These are phyloP conservation scores for Kwoniella newhampshirensis DNA, from an alignment of 768 basidiomycete species.

Conservation along the genomic window DNA sequence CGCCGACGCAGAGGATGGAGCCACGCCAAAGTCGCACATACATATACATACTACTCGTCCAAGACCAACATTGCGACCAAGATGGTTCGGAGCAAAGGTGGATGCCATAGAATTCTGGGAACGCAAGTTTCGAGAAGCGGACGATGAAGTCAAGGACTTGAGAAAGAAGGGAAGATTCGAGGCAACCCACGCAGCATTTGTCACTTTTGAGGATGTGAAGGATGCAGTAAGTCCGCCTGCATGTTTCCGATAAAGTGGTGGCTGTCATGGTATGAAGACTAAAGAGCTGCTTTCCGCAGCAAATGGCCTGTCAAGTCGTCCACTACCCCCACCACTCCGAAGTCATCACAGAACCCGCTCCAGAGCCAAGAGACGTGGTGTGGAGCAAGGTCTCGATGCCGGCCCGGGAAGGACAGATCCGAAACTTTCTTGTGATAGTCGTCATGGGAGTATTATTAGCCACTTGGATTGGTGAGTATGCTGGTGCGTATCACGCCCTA, in stretches of 20 bases:
- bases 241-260: background rate
- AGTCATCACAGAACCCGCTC: constrained; percentile 71
- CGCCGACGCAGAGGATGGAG: constrained; percentile 10
- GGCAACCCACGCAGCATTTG: constrained; percentile 82
- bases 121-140: constrained; percentile 71
- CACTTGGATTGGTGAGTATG: constrained; percentile 68
- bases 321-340: constrained; percentile 69
- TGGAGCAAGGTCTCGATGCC: constrained; percentile 86
- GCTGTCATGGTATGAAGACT: background rate
- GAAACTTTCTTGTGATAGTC: constrained; percentile 69
- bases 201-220: constrained; percentile 95
- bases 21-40: constrained; percentile 7
- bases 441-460: constrained; percentile 74
- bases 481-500: no score
- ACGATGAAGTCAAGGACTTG: constrained; percentile 76
- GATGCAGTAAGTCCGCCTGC: constrained; percentile 66
- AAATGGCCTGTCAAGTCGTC: constrained; percentile 83
- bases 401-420: constrained; percentile 60
- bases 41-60: constrained; percentile 70
- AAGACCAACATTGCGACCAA: constrained; percentile 72
- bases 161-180: constrained; percentile 71
- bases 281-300: constrained; percentile 47
- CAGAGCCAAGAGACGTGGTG: constrained; percentile 92
- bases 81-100: constrained; percentile 71
- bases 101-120: constrained; percentile 90